These are phyloP conservation scores for Cryptococcus sp. DNA, from an alignment of 1,284 basidiomycete species.

Conservation along the genomic window DNA sequence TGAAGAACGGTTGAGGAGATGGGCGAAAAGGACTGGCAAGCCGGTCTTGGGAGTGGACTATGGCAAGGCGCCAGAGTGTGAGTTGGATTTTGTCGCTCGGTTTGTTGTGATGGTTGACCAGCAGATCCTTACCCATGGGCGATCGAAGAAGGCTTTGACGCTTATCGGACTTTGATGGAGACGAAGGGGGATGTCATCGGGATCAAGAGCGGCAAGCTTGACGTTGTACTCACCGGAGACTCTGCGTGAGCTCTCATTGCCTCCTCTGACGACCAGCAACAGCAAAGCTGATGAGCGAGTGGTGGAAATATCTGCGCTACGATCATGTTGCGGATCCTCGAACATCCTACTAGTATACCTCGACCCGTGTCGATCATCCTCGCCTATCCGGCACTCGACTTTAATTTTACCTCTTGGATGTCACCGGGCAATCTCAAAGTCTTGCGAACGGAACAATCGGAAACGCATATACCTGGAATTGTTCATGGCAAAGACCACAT, in stretches of 20 bases:
- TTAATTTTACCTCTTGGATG: conserved; percentile 99
- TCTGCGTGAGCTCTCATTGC: conserved; percentile 94
- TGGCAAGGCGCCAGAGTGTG: conserved; percentile 93
- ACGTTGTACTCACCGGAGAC: conserved; percentile 76
- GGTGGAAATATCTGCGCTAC: conserved; percentile 79
- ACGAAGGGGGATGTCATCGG: conserved; percentile 75
- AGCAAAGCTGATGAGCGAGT: too few species aligned
- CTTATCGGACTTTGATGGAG: conserved; percentile 74
- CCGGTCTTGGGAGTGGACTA: conserved; percentile 87
- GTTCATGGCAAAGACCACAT: conserved; percentile 82
- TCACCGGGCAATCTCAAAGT: conserved; percentile 76
- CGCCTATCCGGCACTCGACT: conserved; percentile 69
- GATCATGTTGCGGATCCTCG: conserved; percentile 75
- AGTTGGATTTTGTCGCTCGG: conserved; percentile 38
- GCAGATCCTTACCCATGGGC: conserved; percentile 91
- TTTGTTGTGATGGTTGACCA: conserved; percentile 1
- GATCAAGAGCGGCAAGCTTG: conserved; percentile 62
- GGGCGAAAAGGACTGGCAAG: conserved; percentile 73
- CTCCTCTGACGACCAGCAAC: conserved; percentile 22
- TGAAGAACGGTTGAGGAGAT: conserved; percentile 82
- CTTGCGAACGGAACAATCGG: conserved; percentile 71
- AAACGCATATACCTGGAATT: conserved; percentile 55
- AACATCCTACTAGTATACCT: conserved; percentile 52
- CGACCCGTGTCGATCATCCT: conserved; percentile 76
- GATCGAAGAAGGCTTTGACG: conserved; percentile 89